phyloP scores from a whole-genome alignment of 2,329 filamentous ascomycete species.

The Alternaria consortialis region DNA sequence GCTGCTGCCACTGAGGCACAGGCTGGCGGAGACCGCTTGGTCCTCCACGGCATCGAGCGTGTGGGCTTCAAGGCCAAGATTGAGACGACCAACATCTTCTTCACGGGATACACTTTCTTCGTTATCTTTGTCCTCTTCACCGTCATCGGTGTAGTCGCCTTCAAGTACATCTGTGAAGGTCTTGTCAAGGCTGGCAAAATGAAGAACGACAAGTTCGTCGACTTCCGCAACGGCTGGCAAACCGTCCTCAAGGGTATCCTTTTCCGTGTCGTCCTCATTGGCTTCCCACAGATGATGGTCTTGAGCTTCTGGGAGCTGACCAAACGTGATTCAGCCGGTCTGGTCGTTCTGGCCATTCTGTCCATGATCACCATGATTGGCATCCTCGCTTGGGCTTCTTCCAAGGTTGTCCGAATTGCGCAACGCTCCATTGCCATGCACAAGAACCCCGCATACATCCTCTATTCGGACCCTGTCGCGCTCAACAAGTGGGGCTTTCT shows the following conservation, averaged over 20 bases:
- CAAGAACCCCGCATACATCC: conserved; percentile 95
- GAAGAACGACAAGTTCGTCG: conserved; percentile 84
- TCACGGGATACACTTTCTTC: conserved; percentile 91
- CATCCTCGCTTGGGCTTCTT: conserved; percentile 84
- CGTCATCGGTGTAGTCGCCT: conserved; percentile 74
- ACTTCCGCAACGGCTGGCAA: conserved; percentile 94
- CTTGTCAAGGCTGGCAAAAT: conserved; percentile 79
- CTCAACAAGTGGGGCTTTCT: conserved; percentile 99
- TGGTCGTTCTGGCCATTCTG: conserved; percentile 86
- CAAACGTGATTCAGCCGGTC: conserved; percentile 81
- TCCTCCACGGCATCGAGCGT: conserved; percentile 84
- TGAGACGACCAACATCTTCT: conserved; percentile 90
- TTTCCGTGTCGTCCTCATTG: conserved; percentile 88
- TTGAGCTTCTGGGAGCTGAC: conserved; percentile 95
- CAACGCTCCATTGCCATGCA: conserved; percentile 89
- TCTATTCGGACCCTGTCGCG: conserved; percentile 92
- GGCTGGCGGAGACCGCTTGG: conserved; percentile 48
- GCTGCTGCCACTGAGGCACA: conserved; percentile 54
- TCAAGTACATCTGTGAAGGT: conserved; percentile 83
- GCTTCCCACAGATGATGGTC: conserved; percentile 89
- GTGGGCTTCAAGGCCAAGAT: conserved; percentile 87
- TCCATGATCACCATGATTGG: conserved; percentile 83
- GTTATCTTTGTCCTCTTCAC: conserved; percentile 81
- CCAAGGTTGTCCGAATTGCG: conserved; percentile 88
- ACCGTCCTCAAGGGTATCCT: conserved; percentile 93